A percentile compares a stretch with the other conserved stretches of the same genome.
Conservation (phyloP, 176 grass and related monocot genomes). For the Tillandsia fasciculata region DNA sequence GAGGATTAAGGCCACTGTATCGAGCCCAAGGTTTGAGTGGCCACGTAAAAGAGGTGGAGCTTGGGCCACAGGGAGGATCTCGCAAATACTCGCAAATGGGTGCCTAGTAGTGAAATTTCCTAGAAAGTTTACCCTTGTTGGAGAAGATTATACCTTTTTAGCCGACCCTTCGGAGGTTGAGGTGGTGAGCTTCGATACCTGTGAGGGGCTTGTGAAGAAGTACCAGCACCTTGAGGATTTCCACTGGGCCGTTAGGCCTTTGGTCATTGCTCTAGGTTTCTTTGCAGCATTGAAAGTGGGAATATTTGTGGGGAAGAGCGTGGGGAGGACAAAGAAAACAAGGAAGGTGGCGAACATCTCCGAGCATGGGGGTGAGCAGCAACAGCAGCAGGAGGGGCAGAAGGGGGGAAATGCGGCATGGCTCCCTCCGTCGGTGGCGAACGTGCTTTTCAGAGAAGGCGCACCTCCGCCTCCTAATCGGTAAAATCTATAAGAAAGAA, state of each 20-base stretch:
- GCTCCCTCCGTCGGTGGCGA: conserved; percentile 61
- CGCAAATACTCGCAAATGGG: conserved; percentile 60
- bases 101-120: conserved; percentile 78
- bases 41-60: conserved; percentile 47
- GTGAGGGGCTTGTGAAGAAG: conserved; percentile 78
- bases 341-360: conserved; percentile 37
- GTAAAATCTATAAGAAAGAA: too few relatives aligned
- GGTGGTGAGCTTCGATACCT: conserved; percentile 65
- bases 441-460: conserved; percentile 56
- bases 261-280: conserved; percentile 62
- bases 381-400: conserved; percentile 9
- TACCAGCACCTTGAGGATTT: conserved; percentile 90
- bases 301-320: conserved; percentile 40
- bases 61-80: conserved; percentile 55
- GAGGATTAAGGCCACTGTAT: conserved; percentile 42
- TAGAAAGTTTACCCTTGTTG: conserved; percentile 61
- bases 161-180: conserved; percentile 89
- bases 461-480: conserved; percentile 12
- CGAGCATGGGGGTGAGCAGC: conserved; percentile 21
- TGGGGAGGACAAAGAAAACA: conserved; percentile 34
- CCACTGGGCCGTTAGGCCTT: conserved; percentile 82
- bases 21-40: conserved; percentile 70
- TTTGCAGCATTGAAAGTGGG: conserved; percentile 68
- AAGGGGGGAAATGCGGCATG: conserved; percentile 23
- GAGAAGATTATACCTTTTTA: conserved; percentile 41